phyloP scores from a whole-genome alignment of 306 rosid species.

The Canavalia gladiata region DNA sequence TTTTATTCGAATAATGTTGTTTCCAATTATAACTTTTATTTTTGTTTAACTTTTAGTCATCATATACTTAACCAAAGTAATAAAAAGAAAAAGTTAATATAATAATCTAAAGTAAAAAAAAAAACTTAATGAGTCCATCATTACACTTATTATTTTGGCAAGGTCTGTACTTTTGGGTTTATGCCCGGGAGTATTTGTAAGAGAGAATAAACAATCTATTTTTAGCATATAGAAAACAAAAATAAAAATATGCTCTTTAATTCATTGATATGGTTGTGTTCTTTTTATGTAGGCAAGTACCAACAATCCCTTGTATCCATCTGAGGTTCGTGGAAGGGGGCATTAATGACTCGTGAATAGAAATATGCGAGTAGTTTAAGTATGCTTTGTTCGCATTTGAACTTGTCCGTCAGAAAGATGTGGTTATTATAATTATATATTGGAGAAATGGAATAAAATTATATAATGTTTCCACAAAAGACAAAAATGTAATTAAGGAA shows the following conservation, averaged over 20 bases:
- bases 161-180: neutral
- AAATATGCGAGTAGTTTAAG: neutral
- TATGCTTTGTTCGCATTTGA: neutral
- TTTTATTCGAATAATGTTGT: too few species aligned
- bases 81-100: too few species aligned
- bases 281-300: neutral
- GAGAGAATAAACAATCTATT: neutral
- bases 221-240: neutral
- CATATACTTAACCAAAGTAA: neutral
- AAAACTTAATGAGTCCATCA: neutral
- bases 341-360: slow-evolving; percentile 24
- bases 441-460: neutral
- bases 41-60: neutral
- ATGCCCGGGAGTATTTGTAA: neutral
- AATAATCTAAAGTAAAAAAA: neutral
- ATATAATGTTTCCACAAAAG: neutral
- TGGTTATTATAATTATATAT: neutral
- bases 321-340: slow-evolving; percentile 14
- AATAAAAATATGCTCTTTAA: neutral
- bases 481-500: neutral
- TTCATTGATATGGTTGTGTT: slow-evolving; percentile 3
- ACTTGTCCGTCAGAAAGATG: neutral
- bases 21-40: too few species aligned
- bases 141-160: neutral
- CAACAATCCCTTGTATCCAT: neutral